Base-by-base conservation (phyloP, 306 rosid species). In the Prunus armeniaca region DNA sequence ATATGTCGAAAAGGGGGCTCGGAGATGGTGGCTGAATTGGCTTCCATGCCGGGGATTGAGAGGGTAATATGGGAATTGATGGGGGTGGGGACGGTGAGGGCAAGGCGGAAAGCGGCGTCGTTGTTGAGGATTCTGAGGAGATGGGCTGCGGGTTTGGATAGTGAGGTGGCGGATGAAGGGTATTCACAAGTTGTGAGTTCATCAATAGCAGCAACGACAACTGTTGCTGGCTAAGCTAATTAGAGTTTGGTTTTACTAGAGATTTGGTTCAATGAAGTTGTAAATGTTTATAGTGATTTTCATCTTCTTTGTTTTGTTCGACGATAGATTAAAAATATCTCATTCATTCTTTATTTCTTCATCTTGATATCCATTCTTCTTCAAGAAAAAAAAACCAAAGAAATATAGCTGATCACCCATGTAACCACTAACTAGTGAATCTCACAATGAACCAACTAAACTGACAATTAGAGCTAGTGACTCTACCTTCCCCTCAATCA, bases 81-180 rank as follows among this genome's bases (percentile, higher is more conserved):
- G 98, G 97, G 91, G 45, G 81, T 81, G 24, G 97, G 98, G 32
- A 87, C 89, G 3, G 28, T 78, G 14, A 86, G 99, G 63, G 96
- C 86, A 13, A 87, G 89, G 71, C 86, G 97, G 69, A 95, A 95
- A 71, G 99, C 97, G 0, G 93, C 93, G 4, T 84, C 93, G n/a
- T 73, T 96, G 52, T 79, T 96, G 86, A 86, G 97, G 79, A 86
- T 89, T 28, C 69, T 96, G 5, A 79, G 99, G 45, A 83, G 96
- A 68, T 92, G 99, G 99, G 93, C 94, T 15, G 99, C 96, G 2
- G 98, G 93, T 4, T 71, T 96, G 73, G 90, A 86, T 12, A 78
- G 69, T 4, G 83, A 32, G 3, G 75, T 77, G 15, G 75, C 27
- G 28, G 84, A 72, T 19, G 86, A 83, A 46, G 86, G 83, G 6